Evolutionary conservation across 148 eudicot species (phyloP).

Genomic region (Pharnaceum exiguum): DNA sequence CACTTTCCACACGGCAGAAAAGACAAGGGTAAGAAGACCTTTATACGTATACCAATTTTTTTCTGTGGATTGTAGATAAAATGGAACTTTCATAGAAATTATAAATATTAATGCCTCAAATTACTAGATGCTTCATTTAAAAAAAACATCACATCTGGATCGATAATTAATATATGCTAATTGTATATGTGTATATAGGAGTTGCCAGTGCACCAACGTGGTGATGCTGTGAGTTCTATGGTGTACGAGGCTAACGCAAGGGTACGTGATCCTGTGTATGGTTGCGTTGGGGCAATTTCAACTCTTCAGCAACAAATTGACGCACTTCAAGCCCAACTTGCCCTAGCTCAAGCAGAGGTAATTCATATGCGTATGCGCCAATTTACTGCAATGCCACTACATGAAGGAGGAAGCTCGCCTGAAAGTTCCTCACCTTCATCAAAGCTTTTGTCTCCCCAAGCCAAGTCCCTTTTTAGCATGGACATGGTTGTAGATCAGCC

Average conservation of each 20-base stretch:
- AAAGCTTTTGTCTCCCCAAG: conserved; percentile 26
- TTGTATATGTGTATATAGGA: conserved; percentile 34
- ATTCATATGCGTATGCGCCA: conserved; percentile 68
- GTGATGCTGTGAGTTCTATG: conserved; percentile 85
- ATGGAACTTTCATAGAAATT: no score
- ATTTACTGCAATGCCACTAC: conserved; percentile 19
- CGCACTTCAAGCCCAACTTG: conserved; percentile 60
- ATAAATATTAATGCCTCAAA: no score
- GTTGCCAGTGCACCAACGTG: conserved; percentile 69
- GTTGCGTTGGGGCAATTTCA: conserved; percentile 91
- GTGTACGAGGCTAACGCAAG: conserved; percentile 98
- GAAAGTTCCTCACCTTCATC: conserved; percentile 44
- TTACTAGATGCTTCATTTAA: no score
- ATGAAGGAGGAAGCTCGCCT: conserved; percentile 32
- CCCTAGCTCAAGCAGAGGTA: conserved; percentile 77
- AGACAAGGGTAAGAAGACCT: background rate
- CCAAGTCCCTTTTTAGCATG: conserved; percentile 56
- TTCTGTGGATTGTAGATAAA: no score
- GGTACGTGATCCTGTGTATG: conserved; percentile 84
- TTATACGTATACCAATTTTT: no score
- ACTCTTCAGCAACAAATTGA: conserved; percentile 77
- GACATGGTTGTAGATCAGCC: conserved; percentile 56
- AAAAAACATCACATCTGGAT: background rate
- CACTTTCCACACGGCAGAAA: background rate
- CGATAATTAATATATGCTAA: background rate